A percentile compares a stretch with the other conserved stretches of the same genome.
phyloP scores from a whole-genome alignment of 2,329 filamentous ascomycete genomes.

The Alternaria sp. region DNA sequence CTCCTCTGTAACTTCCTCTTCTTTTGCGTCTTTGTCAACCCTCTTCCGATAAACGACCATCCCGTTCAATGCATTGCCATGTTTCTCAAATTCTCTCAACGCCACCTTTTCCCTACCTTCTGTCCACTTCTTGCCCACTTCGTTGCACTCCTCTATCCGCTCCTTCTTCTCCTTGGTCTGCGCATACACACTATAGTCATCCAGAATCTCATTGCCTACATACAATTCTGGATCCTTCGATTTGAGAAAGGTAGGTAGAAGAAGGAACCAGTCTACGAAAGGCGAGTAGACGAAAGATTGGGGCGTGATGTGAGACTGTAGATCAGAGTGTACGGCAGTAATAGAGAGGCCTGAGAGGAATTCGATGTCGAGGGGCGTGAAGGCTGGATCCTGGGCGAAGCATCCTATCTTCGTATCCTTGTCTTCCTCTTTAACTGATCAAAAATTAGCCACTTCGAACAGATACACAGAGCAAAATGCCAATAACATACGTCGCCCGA shows the following conservation, averaged over 20 bases:
- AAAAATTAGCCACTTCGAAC: background rate
- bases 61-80: conserved; percentile 45
- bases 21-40: background rate
- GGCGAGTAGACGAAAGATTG: conserved; percentile 47
- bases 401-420: conserved; percentile 18
- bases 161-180: conserved; percentile 35
- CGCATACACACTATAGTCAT: conserved; percentile 40
- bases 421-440: conserved; percentile 4
- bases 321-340: conserved; percentile 18
- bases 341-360: conserved; percentile 41
- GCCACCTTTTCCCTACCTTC: conserved; percentile 23
- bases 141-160: conserved; percentile 41
- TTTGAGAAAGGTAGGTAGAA: conserved; percentile 44
- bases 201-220: conserved; percentile 49
- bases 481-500: conserved; percentile 21
- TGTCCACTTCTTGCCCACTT: conserved; percentile 39
- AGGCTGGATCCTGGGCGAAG: conserved; percentile 50
- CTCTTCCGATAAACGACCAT: conserved; percentile 42
- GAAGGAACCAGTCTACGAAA: conserved; percentile 50
- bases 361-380: conserved; percentile 42
- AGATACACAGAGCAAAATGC: background rate
- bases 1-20: background rate
- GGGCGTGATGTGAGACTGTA: conserved; percentile 34
- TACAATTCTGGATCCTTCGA: conserved; percentile 44
- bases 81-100: conserved; percentile 42